Evolutionary conservation across 2,329 filamentous ascomycete genomes (phyloP), one percentile per base, ranked within the genome.

Genomic region (Fusarium pininemorale): DNA sequence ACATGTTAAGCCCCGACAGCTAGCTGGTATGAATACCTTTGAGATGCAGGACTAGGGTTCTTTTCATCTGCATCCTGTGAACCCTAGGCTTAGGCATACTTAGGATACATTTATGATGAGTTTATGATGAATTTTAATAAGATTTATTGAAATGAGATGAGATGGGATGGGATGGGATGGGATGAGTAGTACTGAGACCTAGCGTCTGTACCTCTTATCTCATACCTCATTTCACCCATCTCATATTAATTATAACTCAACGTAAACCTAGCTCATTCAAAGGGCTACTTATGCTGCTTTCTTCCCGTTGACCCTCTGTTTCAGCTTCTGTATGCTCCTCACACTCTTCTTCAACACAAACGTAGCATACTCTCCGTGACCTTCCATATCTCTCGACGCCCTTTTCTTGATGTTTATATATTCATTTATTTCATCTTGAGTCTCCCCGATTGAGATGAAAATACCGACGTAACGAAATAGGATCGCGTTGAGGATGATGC

Each of bases 401-500:
- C 76, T 55, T 32, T 59, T 78, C 32, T 80, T 79, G 18, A 82
- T 81, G 0, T 41, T 22, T 22, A 77, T 70, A 6, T 79, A 80
- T 42, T 78, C 77, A 0, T 12, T 44, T 0, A 61, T 26, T 2
- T 79, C 77, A 5, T 76, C 69, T 2, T 51, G 59, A 0, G 38
- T n/a, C n/a, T 80, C 78, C 1, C 77, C 76, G 8, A 80, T 78
- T 0, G 71, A 22, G 1, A 79, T 24, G 0, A 78, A 41, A 0
- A 78, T 50, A 0, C 81, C 79, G 0, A 67, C 67, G 53, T 80
- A 82, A 3, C 80, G 81, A 2, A 82, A 63, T 0, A 84, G 61
- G 1, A 85, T 76, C 0, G 76, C 77, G 22, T 84, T 85, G 0
- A 84, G 75, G 5, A 85, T 76, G 16, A 85, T 75, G 1, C 82